A percentile compares a stretch with the other conserved stretches of the same genome.
Evolutionary conservation across 768 basidiomycete species (phyloP).

Genomic region (Suillus brevipes): DNA sequence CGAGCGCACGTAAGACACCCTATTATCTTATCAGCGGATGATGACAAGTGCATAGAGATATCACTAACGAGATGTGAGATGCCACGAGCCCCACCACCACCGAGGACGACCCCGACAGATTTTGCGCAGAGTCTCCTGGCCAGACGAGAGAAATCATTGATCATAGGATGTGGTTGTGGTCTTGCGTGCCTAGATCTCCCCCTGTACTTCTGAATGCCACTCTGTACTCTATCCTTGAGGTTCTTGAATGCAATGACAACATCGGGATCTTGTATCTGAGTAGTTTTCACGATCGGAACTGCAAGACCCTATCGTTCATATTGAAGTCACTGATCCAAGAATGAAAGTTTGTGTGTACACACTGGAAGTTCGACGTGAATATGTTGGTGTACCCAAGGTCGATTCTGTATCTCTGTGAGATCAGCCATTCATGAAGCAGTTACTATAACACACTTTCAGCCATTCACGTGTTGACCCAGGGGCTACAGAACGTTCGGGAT

Average conservation of each 20-base stretch:
- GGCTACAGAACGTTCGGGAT: constrained; percentile 84
- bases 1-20: constrained; percentile 92
- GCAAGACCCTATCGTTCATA: constrained; percentile 59
- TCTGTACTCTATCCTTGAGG: constrained; percentile 90
- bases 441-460: constrained; percentile 67
- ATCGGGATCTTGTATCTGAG: constrained; percentile 76
- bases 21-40: constrained; percentile 30
- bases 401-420: constrained; percentile 53
- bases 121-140: constrained; percentile 91
- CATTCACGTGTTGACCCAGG: constrained; percentile 94
- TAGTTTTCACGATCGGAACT: constrained; percentile 59
- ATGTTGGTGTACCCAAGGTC: constrained; percentile 96
- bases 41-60: constrained; percentile 17
- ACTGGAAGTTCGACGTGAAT: constrained; percentile 92
- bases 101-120: constrained; percentile 91
- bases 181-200: constrained; percentile 59
- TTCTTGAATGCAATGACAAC: constrained; percentile 88
- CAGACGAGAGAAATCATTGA: constrained; percentile 89
- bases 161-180: constrained; percentile 77
- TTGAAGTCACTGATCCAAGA: constrained; percentile 8
- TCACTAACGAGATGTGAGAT: constrained; percentile 62
- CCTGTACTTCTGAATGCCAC: constrained; percentile 84
- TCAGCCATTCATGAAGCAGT: constrained; percentile 5
- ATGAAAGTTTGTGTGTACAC: constrained; percentile 22
- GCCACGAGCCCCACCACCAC: constrained; percentile 97